Evolutionary conservation across 1,139 yeast genomes (phyloP), one percentile per base, ranked within the genome.

Genomic region (Diutina mesorugosa): DNA sequence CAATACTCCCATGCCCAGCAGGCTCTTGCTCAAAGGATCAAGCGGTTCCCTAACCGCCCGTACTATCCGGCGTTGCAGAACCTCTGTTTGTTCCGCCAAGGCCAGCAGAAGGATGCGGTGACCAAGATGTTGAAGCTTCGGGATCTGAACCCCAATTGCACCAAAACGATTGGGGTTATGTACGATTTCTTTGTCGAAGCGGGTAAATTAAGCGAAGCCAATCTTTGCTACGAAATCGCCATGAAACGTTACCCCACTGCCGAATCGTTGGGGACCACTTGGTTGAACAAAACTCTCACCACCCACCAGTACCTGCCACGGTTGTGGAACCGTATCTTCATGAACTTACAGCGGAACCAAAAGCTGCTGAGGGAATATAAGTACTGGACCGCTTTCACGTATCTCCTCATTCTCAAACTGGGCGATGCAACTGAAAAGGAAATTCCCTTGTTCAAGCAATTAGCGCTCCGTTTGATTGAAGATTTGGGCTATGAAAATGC

Each of bases 381-480:
- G 14, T 65, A 77, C 45, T 75, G 82, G 77, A 79, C 82, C n/a
- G 78, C 78, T 0, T 74, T 77, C 57, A 66, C 76, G 26, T 73
- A 73, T 62, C 70, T 51, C 53, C 28, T 58, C 28, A 57, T 59
- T 56, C 47, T 57, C 45, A 32, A 51, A 8, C 53, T 16, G 28
- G 56, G 55, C 14, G 47, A 55, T 3, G 26, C 56, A 54, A 8
- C 71, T 6, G 71, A 71, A 3, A 67, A 77, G 56, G 81, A 77
- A 58, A 66, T 68, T 56, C 69, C 67, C 30, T 68, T 87, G 47
- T 83, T 77, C 61, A 81, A 84, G 3, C 72, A 74, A 59, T 71
- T 88, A 54, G 93, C 88, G 0, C 62, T 72, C 56, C 78, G 83
- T 60, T 64, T 84, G 59, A 65, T 84, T 14, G 83, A 80, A 45